Conservation (phyloP, 176 grass and related monocot species). For the Oryza longistaminata region DNA sequence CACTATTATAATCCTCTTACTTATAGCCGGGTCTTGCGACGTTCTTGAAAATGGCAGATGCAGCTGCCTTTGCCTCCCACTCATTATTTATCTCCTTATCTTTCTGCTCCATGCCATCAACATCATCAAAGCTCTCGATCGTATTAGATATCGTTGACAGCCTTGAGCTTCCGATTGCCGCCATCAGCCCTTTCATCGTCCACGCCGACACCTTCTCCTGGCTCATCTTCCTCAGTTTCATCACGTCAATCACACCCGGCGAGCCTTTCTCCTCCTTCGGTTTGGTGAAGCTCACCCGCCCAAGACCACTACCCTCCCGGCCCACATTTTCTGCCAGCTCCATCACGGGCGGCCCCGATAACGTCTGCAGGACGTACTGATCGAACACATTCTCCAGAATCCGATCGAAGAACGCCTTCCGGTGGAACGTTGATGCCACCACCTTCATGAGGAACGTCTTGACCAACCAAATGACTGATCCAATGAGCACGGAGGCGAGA, state of each 20-base stretch:
- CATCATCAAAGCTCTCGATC: conserved; percentile 77
- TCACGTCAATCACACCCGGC: conserved; percentile 59
- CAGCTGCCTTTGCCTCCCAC: conserved; percentile 73
- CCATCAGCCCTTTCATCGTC: conserved; percentile 84
- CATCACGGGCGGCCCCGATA: conserved; percentile 78
- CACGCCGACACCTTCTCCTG: conserved; percentile 90
- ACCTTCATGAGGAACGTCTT: conserved; percentile 94
- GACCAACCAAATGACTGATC: conserved; percentile 64
- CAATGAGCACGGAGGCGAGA: conserved; percentile 63
- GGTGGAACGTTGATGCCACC: conserved; percentile 82
- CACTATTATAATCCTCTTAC: conserved; percentile 30
- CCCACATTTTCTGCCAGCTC: conserved; percentile 84
- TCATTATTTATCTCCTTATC: conserved; percentile 88
- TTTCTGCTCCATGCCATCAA: conserved; percentile 63
- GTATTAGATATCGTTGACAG: conserved; percentile 78
- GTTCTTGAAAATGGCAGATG: conserved; percentile 83
- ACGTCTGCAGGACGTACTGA: conserved; percentile 85
- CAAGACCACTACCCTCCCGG: conserved; percentile 38
- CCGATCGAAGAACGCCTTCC: conserved; percentile 90
- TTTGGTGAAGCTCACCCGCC: conserved; percentile 65
- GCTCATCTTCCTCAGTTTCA: conserved; percentile 75
- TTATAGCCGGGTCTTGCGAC: conserved; percentile 69
- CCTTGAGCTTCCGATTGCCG: conserved; percentile 70
- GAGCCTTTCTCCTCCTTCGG: conserved; percentile 56
- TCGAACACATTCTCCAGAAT: conserved; percentile 93